Base-by-base conservation (phyloP, 2,329 filamentous ascomycete species). In the Aspergillus quadricinctus region DNA sequence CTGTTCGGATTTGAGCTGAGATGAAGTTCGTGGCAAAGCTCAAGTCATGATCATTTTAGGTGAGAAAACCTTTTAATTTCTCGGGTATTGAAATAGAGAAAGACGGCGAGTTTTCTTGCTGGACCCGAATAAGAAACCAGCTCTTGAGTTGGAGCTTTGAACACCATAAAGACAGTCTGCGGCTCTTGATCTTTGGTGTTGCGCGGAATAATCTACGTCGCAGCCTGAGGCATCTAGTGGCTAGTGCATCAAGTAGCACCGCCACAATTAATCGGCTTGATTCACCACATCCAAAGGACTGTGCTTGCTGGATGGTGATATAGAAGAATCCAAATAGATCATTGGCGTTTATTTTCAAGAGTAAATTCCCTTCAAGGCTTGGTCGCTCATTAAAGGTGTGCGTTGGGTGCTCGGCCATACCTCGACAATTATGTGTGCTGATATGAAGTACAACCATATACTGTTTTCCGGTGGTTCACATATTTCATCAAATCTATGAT, bases 21-120 rank as follows among this genome's bases (percentile, higher is more conserved):
- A 43, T 41, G 49, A 49, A 49, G 45, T 31, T 49, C 40, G 49
- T 49, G 60, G 54, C 50, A 55, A 59, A 56, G 55, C 59, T 70
- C 64, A 69, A 62, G 63, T 69, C 69, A 71, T 70, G 60, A 64
- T 72, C 62, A 59, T 52, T 57, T 52, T 29, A 45, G 41, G 43
- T 48, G 41, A 11, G 43, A 10, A 35, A 43, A n/a, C 9, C 35
- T 57, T 49, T 43, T 54, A 23, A 43, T 52, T 54, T 37, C 17
- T 14, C 6, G 2, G 14, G 59, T 64, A 49, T 51, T 29, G 23
- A 2, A 53, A 57, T 35, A 31, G 37, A 53, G 52, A 48, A 17
- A 28, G 43, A 45, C 48, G 50, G 56, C 49, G 6, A 48, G 37
- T n/a, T 35, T 52, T 29, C 28, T 58, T 37, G 46, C 23, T 53